Base-by-base conservation (phyloP, 2,329 filamentous ascomycete genomes). In the Zasmidium angulare region DNA sequence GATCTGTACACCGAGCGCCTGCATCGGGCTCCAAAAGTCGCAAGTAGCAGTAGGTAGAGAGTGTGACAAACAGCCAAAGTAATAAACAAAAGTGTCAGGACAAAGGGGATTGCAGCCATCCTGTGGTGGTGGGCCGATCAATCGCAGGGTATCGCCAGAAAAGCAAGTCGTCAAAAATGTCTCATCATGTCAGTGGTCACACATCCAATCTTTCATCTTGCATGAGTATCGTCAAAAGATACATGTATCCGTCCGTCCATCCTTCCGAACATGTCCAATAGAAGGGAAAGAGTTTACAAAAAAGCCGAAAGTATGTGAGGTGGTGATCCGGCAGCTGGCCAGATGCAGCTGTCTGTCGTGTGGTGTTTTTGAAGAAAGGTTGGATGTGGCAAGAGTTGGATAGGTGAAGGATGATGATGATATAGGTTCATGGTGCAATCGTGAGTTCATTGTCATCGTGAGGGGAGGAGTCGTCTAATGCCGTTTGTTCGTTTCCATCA, bases 111-210 rank as follows among this genome's bases (percentile, higher is more conserved):
- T 26, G 47, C 20, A 43, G 46, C 19, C 21, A 47, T 20, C 40
- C 47, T 56, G 20, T 58, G 53, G 50, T 50, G 48, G 26, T 23
- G 36, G 47, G 56, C 56, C 56, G 59, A 24, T 59, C 56, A 56
- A 36, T 57, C 53, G 36, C 36, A 46, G 57, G 60, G 63, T 64
- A 64, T 66, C 63, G 59, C 62, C 47, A 59, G 63, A 64, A 29
- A 66, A 64, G 56, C 59, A 63, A 58, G 40, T n/a, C n/a, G 31
- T 58, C 31, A 26, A 47, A 36, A 59, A 29, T 29, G 26, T 29
- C 6, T 29, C 26, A 29, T 6, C 26, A 31, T 29, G 11, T 58
- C 22, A 40, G 31, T 49, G 53, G 21, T 56, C 59, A 59, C 52
- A 59, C 53, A 58, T 46, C 55, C 55, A n/a, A 52, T 62, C 46